phyloP scores from a whole-genome alignment of 169 alveolate species.

The Plasmodium yoelii region DNA sequence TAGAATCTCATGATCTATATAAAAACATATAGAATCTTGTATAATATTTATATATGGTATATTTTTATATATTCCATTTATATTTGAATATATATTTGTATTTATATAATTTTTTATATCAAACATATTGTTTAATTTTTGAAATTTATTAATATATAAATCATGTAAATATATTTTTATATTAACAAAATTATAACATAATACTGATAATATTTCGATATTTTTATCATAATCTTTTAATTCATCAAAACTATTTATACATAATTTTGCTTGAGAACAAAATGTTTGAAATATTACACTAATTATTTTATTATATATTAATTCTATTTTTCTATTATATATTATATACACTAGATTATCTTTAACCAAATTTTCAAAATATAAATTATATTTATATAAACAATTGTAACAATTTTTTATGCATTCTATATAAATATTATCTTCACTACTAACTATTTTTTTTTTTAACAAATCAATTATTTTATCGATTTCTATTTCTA shows the following conservation, averaged over 20 bases:
- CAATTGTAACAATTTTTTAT: conserved; percentile 39
- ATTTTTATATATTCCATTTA: conserved; percentile 45
- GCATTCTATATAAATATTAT: conserved; percentile 62
- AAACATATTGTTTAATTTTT: conserved; percentile 16
- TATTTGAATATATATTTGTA: conserved; percentile 44
- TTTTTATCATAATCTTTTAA: conserved; percentile 65
- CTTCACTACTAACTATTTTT: conserved; percentile 56
- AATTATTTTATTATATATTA: conserved; percentile 35
- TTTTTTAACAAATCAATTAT: conserved; percentile 19
- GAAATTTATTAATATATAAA: conserved; percentile 15
- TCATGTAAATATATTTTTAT: conserved; percentile 39
- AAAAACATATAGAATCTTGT: conserved; percentile 49
- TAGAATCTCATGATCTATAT: conserved; percentile 41
- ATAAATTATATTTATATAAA: conserved; percentile 34
- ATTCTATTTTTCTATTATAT: conserved; percentile 67
- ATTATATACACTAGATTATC: conserved; percentile 52
- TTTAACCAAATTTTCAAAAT: conserved; percentile 33
- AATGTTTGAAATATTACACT: conserved; percentile 16
- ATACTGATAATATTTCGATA: conserved; percentile 47
- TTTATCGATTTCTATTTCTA: conserved; percentile 42
- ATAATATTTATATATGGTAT: conserved; percentile 44
- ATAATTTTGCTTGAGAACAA: conserved; percentile 8
- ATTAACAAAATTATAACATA: conserved; percentile 57
- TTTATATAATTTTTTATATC: conserved; percentile 40
- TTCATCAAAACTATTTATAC: conserved; percentile 47